Conservation (phyloP, 106 monocot species). For the Posidonia australis region DNA sequence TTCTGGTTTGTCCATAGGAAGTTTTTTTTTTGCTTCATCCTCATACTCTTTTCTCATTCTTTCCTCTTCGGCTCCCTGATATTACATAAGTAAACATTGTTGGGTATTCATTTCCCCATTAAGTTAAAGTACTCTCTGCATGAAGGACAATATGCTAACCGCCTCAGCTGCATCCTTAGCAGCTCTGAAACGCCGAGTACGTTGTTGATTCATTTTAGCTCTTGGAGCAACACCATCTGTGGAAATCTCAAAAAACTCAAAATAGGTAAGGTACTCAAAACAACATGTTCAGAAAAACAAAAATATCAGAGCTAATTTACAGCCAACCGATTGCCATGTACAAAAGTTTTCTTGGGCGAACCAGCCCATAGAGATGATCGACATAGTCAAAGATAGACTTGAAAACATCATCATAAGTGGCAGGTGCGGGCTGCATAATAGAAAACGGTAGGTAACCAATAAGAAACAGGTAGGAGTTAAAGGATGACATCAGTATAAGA, state of each 20-base stretch:
- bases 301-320: not conserved
- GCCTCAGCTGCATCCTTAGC: constrained; percentile 94
- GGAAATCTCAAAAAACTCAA: not conserved
- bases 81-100: not conserved
- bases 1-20: constrained; percentile 33
- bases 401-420: constrained; percentile 85
- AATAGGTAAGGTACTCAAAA: not conserved
- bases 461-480: too few relatives aligned
- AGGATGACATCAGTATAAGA: too few relatives aligned
- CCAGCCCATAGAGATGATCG: constrained; percentile 74
- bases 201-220: constrained; percentile 98
- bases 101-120: not conserved
- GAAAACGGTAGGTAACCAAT: constrained; percentile 8
- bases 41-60: constrained; percentile 63
- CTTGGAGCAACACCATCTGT: constrained; percentile 98
- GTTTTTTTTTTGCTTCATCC: constrained; percentile 36
- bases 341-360: constrained; percentile 83
- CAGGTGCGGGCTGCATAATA: constrained; percentile 55
- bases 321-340: constrained; percentile 93
- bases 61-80: constrained; percentile 68
- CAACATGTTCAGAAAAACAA: not conserved
- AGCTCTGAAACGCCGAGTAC: constrained; percentile 90
- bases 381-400: constrained; percentile 76
- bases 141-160: constrained; percentile 19
- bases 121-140: not conserved